Conservation (phyloP, 768 basidiomycete species). For the Pisolithus albus region DNA sequence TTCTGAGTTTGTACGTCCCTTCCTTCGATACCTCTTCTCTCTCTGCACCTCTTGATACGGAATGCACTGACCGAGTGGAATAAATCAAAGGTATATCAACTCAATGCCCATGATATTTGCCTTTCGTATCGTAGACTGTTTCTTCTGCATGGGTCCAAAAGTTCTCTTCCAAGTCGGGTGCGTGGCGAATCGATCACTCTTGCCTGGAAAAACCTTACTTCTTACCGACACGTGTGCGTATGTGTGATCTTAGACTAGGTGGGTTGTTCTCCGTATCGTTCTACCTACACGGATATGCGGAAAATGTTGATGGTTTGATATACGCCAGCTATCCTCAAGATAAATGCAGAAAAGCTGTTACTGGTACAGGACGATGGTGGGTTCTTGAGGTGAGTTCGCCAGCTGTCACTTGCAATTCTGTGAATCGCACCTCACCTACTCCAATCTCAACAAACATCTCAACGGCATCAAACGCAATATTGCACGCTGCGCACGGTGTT, state of each 20-base stretch:
- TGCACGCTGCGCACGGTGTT: no score
- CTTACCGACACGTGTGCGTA: no score
- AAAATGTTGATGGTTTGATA: constrained; percentile 9
- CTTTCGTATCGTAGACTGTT: constrained; percentile 95
- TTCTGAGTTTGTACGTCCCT: constrained; percentile 77
- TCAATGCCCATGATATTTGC: constrained; percentile 98
- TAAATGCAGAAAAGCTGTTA: constrained; percentile 89
- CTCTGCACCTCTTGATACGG: constrained; percentile 18
- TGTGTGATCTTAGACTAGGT: no score
- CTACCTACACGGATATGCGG: not conserved
- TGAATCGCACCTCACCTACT: no score
- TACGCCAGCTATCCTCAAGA: constrained; percentile 84
- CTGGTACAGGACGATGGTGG: constrained; percentile 95
- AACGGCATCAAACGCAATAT: no score
- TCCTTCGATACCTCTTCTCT: no score
- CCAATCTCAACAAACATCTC: no score
- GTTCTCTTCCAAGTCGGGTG: constrained; percentile 98
- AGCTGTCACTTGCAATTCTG: no score
- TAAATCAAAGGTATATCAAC: constrained; percentile 63
- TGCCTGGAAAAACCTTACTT: not conserved
- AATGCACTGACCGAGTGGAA: constrained; percentile 1
- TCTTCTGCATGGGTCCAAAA: constrained; percentile 98
- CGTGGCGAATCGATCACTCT: constrained; percentile 7
- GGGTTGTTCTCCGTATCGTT: no score
- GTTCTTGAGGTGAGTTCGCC: constrained; percentile 73